Evolutionary conservation across 2,329 filamentous ascomycete species (phyloP), one percentile per base, ranked within the genome.

Genomic region (Dothistroma septosporum): DNA sequence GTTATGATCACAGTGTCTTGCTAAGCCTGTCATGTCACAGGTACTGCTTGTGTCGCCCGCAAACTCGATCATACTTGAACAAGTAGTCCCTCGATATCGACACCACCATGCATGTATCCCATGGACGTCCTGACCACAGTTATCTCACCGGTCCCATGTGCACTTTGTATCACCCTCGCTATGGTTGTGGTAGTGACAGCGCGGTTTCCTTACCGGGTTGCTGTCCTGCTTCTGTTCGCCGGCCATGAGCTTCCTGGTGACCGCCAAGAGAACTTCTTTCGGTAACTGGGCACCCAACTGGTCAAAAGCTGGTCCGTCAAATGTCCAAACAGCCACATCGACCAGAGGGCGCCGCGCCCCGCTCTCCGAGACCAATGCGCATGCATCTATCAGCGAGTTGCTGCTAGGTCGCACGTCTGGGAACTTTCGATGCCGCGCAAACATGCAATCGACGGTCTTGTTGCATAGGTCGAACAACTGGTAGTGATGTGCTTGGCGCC

Each of bases 171-270:
- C 46, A 44, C 55, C 32, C 14, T 37, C 24, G 7, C 21, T 12
- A 28, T 57, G 55, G n/a, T 57, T 44, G 28, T 49, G 44, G 44
- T 57, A 57, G 22, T 57, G 31, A 44, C 55, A 57, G 52, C 52
- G 52, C 11, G 21, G 2, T 32, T 21, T 54, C 28, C 19, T n/a
- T 16, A 32, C 2, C 33, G 33, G 52, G 10, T 35, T 35, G 7
- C 21, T 22, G 35, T 54, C 28, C 5, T 5, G 2, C 31, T 21
- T 37, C 21, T 8, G 5, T 14, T 21, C 28, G 9, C 35, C 52
- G 4, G 28, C 8, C 5, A 37, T 19, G 11, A 14, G 22, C 16
- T 35, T 32, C 32, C 19, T 54, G 31, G 19, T 21, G 3, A 35
- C 24, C 10, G 32, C 52, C 11, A 41, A 41, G 3, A 41, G 11